phyloP scores from a whole-genome alignment of 1,284 basidiomycete genomes.

The Rhodotorula sp. region DNA sequence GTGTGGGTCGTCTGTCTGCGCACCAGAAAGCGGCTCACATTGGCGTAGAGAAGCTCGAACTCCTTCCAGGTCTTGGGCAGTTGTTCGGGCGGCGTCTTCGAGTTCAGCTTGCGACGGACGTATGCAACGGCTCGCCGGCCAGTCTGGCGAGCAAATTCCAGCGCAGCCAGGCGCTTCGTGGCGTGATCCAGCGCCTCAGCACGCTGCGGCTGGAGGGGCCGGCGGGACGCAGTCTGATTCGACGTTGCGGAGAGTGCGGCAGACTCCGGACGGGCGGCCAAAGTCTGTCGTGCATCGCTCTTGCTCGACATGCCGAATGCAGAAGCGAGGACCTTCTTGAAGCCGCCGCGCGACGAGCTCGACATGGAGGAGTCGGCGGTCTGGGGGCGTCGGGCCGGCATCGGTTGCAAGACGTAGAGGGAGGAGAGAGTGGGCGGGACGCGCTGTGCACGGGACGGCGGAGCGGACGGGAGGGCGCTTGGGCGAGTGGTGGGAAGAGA shows the following conservation, averaged over 20 bases:
- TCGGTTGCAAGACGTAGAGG: constrained; percentile 7
- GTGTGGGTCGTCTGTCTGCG: neutral
- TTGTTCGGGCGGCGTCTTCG: constrained; percentile 42
- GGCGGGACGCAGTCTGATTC: too few relatives aligned
- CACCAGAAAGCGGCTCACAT: constrained; percentile 23
- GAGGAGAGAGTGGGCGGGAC: neutral
- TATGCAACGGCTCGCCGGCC: constrained; percentile 9
- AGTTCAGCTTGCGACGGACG: constrained; percentile 34
- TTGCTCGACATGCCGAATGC: neutral
- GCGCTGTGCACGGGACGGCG: neutral
- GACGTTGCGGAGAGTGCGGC: too few relatives aligned
- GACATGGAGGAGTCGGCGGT: constrained; percentile 10
- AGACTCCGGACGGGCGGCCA: too few relatives aligned
- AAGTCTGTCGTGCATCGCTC: neutral
- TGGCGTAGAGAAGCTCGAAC: constrained; percentile 39
- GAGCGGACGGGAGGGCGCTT: too few relatives aligned
- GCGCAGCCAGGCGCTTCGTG: neutral
- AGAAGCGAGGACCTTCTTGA: neutral
- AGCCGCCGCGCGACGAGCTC: neutral
- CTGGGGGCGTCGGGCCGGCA: neutral
- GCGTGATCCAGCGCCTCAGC: neutral
- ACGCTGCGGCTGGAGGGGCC: neutral
- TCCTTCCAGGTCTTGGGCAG: constrained; percentile 45
- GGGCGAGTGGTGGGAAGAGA: too few relatives aligned
- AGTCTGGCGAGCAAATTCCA: constrained; percentile 11